Percentiles rank a stretch among this genome's conserved stretches.
These are phyloP conservation scores for Microsporum canis DNA, from an alignment of 2,329 filamentous ascomycete species.

Conservation along the genomic window DNA sequence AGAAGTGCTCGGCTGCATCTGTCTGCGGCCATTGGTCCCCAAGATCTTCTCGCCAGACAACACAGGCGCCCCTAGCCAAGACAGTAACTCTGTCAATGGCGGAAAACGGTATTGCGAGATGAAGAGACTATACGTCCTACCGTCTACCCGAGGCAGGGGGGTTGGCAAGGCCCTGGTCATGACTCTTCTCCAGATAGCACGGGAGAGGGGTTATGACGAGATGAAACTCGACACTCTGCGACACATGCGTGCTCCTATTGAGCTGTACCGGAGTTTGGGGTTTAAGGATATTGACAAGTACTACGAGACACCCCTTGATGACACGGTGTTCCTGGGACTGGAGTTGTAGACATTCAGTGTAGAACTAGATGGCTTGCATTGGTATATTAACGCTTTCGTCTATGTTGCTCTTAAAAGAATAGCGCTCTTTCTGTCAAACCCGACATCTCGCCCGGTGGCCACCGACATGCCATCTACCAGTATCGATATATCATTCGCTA, in stretches of 20 bases:
- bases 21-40: conserved; percentile 30
- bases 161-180: conserved; percentile 40
- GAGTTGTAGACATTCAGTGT: conserved; percentile 8
- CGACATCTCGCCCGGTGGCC: background rate
- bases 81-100: background rate
- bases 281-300: conserved; percentile 44
- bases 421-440: background rate
- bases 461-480: background rate
- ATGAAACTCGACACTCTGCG: conserved; percentile 47
- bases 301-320: conserved; percentile 45
- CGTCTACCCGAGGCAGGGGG: conserved; percentile 39
- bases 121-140: conserved; percentile 46
- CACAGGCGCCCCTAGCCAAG: conserved; percentile 18
- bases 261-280: conserved; percentile 40
- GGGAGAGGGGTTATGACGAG: conserved; percentile 39
- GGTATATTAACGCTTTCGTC: background rate
- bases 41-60: conserved; percentile 9
- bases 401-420: background rate
- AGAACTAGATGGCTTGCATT: background rate
- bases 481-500: background rate
- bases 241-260: conserved; percentile 41
- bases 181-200: conserved; percentile 36
- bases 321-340: conserved; percentile 43
- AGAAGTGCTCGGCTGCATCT: conserved; percentile 39
- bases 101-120: conserved; percentile 38